These are phyloP conservation scores for Sclerotinia minor DNA, from an alignment of 2,329 filamentous ascomycete genomes.

Conservation along the genomic window DNA sequence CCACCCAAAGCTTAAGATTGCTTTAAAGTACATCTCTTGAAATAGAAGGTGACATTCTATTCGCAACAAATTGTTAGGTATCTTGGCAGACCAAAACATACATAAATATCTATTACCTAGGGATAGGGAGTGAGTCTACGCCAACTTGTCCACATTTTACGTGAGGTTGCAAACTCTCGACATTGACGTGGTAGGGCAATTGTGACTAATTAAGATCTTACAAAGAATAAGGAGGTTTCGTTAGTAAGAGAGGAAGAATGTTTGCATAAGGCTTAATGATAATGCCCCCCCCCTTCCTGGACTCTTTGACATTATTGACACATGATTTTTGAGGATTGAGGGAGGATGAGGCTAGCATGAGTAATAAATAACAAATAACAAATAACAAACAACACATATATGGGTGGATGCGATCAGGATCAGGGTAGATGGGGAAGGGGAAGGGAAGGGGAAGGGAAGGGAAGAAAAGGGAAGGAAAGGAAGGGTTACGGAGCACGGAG, in stretches of 20 bases:
- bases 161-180: not conserved
- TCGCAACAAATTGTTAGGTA: not conserved
- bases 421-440: no score
- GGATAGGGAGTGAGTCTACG: not conserved
- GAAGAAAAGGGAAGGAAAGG: no score
- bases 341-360: not conserved
- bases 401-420: no score
- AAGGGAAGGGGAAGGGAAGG: no score
- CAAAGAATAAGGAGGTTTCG: not conserved
- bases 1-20: no score
- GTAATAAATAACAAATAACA: no score
- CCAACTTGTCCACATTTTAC: not conserved
- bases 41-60: no score
- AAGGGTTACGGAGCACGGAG: no score
- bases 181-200: not conserved
- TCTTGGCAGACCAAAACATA: not conserved
- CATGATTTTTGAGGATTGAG: no score
- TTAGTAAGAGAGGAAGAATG: not conserved
- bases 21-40: not conserved
- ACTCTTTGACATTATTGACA: not conserved
- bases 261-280: not conserved
- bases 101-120: not conserved
- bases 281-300: no score
- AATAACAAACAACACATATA: no score
- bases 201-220: no score